These are phyloP conservation scores for Schoenoplectus triqueter DNA, from an alignment of 202 grass and related monocot genomes.

Conservation along the genomic window DNA sequence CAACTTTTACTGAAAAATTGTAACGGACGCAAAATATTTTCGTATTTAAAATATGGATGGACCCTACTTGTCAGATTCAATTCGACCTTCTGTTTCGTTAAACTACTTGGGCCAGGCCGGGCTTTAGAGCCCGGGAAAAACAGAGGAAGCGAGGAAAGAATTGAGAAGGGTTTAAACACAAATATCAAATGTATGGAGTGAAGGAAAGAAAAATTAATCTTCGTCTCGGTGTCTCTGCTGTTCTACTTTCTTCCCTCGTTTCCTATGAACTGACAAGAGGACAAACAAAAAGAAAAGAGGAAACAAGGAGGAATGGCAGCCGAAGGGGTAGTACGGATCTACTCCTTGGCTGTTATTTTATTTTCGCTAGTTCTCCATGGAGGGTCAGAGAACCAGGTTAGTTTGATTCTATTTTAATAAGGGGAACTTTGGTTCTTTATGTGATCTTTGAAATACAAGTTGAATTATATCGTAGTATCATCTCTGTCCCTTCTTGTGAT, in stretches of 20 bases:
- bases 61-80: neutral
- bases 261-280: slow-evolving; percentile 9
- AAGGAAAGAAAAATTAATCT: neutral
- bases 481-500: slow-evolving; percentile 1
- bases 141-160: neutral
- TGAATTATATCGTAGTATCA: slow-evolving; percentile 16
- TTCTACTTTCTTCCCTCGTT: neutral
- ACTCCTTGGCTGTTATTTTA: slow-evolving; percentile 35
- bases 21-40: too few relatives aligned
- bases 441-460: slow-evolving; percentile 1
- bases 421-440: slow-evolving; percentile 1
- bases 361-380: slow-evolving; percentile 20
- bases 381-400: slow-evolving; percentile 20
- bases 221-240: neutral
- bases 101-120: neutral
- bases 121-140: neutral
- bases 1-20: too few relatives aligned
- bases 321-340: slow-evolving; percentile 39
- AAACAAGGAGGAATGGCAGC: slow-evolving; percentile 27
- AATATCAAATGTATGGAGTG: neutral
- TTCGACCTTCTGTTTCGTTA: neutral
- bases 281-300: slow-evolving; percentile 23
- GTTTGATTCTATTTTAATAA: slow-evolving; percentile 13
- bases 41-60: neutral
- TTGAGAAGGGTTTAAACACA: neutral